Conservation (phyloP, 2,329 filamentous ascomycete species). For the Talaromyces sp. region DNA sequence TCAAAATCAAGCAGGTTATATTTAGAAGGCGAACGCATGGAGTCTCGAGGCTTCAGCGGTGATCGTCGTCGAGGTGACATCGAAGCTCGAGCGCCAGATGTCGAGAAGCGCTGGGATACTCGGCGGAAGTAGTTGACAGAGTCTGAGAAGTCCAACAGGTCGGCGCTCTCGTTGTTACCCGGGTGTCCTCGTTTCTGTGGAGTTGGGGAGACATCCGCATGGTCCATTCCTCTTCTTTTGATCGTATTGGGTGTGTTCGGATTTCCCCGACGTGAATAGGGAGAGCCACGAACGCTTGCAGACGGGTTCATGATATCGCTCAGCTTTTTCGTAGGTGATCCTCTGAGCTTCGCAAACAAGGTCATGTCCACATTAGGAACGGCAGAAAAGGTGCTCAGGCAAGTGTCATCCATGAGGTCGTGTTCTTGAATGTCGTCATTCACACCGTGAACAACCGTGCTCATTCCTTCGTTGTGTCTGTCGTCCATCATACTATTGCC, state of each 20-base stretch:
- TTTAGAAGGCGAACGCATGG: constrained; percentile 43
- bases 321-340: constrained; percentile 50
- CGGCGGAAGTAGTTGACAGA: constrained; percentile 57
- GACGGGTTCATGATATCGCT: constrained; percentile 40
- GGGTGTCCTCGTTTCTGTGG: constrained; percentile 45
- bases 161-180: constrained; percentile 59
- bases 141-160: constrained; percentile 84
- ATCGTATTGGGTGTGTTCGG: constrained; percentile 46
- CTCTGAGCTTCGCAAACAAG: constrained; percentile 67
- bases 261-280: constrained; percentile 16
- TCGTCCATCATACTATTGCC: constrained; percentile 34
- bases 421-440: constrained; percentile 27
- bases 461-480: constrained; percentile 38
- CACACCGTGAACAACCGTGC: constrained; percentile 29
- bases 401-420: constrained; percentile 39
- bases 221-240: constrained; percentile 29
- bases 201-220: constrained; percentile 38
- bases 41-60: constrained; percentile 37
- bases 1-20: constrained; percentile 82
- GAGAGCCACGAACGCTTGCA: constrained; percentile 16
- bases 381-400: constrained; percentile 82
- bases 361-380: constrained; percentile 74
- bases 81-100: constrained; percentile 31
- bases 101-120: constrained; percentile 42
- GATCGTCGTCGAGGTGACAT: constrained; percentile 34